phyloP scores from a whole-genome alignment of 192 early-diverging fungal species.

The Chytriomyces sp. region DNA sequence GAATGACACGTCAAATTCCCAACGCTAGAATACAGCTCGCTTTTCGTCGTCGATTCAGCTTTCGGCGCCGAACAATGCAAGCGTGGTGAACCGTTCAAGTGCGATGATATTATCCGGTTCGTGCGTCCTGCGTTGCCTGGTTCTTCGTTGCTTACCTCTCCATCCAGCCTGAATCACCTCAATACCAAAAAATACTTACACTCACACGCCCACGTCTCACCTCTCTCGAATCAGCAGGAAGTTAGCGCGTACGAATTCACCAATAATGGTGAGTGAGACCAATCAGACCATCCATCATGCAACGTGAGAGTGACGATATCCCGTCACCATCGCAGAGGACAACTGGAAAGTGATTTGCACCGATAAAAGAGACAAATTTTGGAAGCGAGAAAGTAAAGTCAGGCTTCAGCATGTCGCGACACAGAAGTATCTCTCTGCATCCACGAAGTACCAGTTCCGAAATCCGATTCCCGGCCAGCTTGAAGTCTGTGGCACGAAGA shows the following conservation, averaged over 20 bases:
- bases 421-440: constrained; percentile 61
- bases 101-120: constrained; percentile 34
- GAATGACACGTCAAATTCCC: too few species aligned
- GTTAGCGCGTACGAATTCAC: constrained; percentile 50
- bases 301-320: too few species aligned
- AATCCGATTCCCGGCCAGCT: constrained; percentile 78
- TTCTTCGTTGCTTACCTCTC: too few species aligned
- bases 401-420: constrained; percentile 70
- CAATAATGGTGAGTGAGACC: constrained; percentile 34
- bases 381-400: constrained; percentile 71
- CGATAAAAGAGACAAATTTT: constrained; percentile 56
- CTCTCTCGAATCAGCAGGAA: constrained; percentile 55
- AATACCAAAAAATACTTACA: constrained; percentile 47
- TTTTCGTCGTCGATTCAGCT: constrained; percentile 41
- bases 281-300: too few species aligned
- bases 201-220: constrained; percentile 45
- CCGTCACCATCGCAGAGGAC: constrained; percentile 33
- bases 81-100: constrained; percentile 36
- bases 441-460: constrained; percentile 54
- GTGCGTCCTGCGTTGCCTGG: too few species aligned
- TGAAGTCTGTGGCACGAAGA: constrained; percentile 63
- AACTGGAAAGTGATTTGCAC: constrained; percentile 76
- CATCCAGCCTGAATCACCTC: constrained; percentile 40
- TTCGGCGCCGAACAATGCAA: constrained; percentile 23
- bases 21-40: too few species aligned